Evolutionary conservation across 2,329 filamentous ascomycete genomes (phyloP).

Genomic region (Teratosphaeriaceae sp.): DNA sequence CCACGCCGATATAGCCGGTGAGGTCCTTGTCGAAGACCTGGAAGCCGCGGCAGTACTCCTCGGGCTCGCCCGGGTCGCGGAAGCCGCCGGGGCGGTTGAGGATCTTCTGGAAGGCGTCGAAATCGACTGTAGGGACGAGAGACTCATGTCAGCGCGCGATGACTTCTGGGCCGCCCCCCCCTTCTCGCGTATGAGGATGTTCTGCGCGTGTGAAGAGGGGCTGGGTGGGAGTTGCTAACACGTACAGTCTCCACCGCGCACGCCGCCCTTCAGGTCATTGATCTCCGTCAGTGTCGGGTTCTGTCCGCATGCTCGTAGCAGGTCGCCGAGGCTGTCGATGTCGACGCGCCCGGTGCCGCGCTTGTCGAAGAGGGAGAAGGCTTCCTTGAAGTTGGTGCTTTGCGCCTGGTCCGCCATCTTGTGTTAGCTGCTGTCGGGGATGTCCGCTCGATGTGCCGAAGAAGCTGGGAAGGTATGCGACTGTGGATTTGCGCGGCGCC

Average conservation of each 20-base stretch:
- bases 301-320: slow-evolving; percentile 93
- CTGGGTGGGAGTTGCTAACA: slow-evolving; percentile 23
- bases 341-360: slow-evolving; percentile 90
- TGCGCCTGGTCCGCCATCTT: slow-evolving; percentile 49
- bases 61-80: slow-evolving; percentile 94
- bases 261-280: slow-evolving; percentile 78
- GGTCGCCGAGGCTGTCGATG: slow-evolving; percentile 80
- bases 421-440: slow-evolving; percentile 13
- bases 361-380: slow-evolving; percentile 99
- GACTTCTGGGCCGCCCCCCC: too few species aligned
- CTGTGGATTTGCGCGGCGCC: background rate
- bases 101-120: slow-evolving; percentile 92
- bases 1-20: slow-evolving; percentile 95
- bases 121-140: slow-evolving; percentile 91
- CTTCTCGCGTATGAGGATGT: background rate
- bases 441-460: too few species aligned
- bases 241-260: slow-evolving; percentile 80
- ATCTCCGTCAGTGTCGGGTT: slow-evolving; percentile 96
- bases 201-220: background rate
- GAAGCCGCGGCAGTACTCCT: slow-evolving; percentile 97
- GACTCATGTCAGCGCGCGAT: too few species aligned
- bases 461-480: background rate
- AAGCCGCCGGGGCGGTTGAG: slow-evolving; percentile 97
- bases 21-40: slow-evolving; percentile 99
- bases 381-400: slow-evolving; percentile 99